Evolutionary conservation across 495 filamentous ascomycete species (phyloP).

Genomic region (Poronia punctata): DNA sequence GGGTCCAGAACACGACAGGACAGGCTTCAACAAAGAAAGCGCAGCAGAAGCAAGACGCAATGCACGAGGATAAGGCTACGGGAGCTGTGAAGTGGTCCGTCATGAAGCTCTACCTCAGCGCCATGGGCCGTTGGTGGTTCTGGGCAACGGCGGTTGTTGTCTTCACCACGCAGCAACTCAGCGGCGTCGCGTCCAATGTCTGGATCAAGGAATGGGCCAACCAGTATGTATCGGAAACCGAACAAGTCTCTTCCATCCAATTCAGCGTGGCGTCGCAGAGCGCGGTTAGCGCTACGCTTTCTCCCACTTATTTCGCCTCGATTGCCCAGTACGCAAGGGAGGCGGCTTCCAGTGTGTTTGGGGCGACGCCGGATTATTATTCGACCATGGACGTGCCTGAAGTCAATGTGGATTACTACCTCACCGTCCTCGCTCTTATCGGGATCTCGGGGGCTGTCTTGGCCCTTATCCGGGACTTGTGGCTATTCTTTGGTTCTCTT

Average conservation of each 20-base stretch:
- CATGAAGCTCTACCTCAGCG: slow-evolving; percentile 70
- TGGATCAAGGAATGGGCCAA: slow-evolving; percentile 91
- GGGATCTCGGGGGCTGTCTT: slow-evolving; percentile 65
- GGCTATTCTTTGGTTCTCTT: slow-evolving; percentile 88
- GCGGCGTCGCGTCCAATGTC: slow-evolving; percentile 75
- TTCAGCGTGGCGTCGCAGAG: slow-evolving; percentile 32
- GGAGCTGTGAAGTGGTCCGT: slow-evolving; percentile 84
- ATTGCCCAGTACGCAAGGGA: slow-evolving; percentile 26
- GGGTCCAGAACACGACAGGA: slow-evolving; percentile 23
- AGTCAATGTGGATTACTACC: slow-evolving; percentile 78
- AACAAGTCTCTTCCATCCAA: slow-evolving; percentile 18
- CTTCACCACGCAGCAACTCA: slow-evolving; percentile 75
- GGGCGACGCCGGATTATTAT: slow-evolving; percentile 14
- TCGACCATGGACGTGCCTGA: slow-evolving; percentile 35
- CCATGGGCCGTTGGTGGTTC: slow-evolving; percentile 95
- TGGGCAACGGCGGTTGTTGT: slow-evolving; percentile 69
- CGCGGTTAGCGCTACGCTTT: slow-evolving; percentile 16
- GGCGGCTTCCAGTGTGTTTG: slow-evolving; percentile 10
- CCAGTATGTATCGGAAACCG: slow-evolving; percentile 37
- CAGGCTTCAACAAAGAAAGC: slow-evolving; percentile 37
- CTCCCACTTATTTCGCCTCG: slow-evolving; percentile 28
- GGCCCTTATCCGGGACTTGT: slow-evolving; percentile 71
- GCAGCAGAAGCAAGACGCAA: slow-evolving; percentile 43
- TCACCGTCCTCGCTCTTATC: slow-evolving; percentile 73
- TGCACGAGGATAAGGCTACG: slow-evolving; percentile 66